Percentiles rank a stretch among this genome's conserved stretches.
These are phyloP conservation scores for Aspergillus tamarii DNA, from an alignment of 2,329 filamentous ascomycete genomes.

Conservation along the genomic window DNA sequence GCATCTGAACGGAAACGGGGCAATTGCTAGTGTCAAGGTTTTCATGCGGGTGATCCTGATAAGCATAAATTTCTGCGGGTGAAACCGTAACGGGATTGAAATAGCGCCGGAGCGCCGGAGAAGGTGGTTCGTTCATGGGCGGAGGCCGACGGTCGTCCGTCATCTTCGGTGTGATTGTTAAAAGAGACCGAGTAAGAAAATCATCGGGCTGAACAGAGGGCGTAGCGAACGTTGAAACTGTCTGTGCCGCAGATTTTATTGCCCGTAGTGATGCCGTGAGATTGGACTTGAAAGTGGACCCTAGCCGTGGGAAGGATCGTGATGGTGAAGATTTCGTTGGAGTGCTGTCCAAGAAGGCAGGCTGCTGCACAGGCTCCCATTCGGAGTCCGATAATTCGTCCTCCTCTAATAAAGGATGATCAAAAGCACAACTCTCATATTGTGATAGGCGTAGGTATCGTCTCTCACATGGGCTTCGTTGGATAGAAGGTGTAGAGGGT, in stretches of 20 bases:
- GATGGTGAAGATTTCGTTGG: constrained; percentile 26
- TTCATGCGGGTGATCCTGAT: constrained; percentile 45
- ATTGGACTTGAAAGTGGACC: constrained; percentile 63
- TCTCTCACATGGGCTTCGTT: constrained; percentile 40
- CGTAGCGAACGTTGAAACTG: constrained; percentile 62
- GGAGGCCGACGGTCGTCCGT: constrained; percentile 64
- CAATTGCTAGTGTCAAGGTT: constrained; percentile 37
- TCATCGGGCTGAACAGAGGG: constrained; percentile 59
- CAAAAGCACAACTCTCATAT: constrained; percentile 57
- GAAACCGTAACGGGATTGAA: constrained; percentile 59
- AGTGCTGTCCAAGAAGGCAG: constrained; percentile 14
- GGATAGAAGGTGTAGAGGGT: constrained; percentile 47
- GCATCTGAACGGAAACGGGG: constrained; percentile 64
- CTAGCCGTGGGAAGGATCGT: constrained; percentile 45
- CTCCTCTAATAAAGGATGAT: constrained; percentile 60
- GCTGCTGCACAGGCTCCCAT: constrained; percentile 16
- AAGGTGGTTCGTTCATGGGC: constrained; percentile 56
- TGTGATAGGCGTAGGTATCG: constrained; percentile 54
- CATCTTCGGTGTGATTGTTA: constrained; percentile 60
- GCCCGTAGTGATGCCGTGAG: constrained; percentile 65
- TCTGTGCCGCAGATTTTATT: constrained; percentile 63
- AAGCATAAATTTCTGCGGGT: constrained; percentile 49
- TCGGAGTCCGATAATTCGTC: constrained; percentile 31
- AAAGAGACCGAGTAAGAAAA: constrained; percentile 60
- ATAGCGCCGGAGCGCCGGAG: constrained; percentile 62